Percentiles rank a stretch among this genome's conserved stretches.
Evolutionary conservation across 371 early-diverging fungal genomes (phyloP).

Genomic region (Sporodiniella umbellata): DNA sequence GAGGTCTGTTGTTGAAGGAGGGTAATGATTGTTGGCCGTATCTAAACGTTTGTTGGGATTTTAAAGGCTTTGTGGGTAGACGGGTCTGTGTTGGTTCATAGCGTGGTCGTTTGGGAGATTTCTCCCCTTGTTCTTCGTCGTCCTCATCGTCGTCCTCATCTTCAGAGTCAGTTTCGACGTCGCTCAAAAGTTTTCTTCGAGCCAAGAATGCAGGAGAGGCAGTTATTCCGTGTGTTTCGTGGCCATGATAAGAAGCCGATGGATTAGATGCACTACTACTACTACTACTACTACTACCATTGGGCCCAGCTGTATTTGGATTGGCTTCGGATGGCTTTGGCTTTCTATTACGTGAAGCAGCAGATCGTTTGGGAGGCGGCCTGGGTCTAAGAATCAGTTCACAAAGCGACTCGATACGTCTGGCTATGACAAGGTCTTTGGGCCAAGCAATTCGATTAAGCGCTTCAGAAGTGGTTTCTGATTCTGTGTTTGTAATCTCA

Average conservation of each 20-base stretch:
- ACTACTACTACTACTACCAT: neutral
- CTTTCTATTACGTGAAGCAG: slow-evolving; percentile 4
- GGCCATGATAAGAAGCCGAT: neutral
- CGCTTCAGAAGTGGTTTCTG: slow-evolving; percentile 6
- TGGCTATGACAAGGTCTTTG: slow-evolving; percentile 51
- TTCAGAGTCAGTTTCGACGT: slow-evolving; percentile 15
- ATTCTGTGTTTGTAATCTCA: slow-evolving; percentile 4
- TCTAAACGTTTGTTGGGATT: slow-evolving; percentile 17
- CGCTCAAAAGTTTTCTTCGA: slow-evolving; percentile 11
- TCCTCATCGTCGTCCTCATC: slow-evolving; percentile 13
- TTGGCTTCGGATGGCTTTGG: slow-evolving; percentile 5
- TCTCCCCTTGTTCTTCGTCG: slow-evolving; percentile 5
- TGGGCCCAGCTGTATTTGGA: neutral
- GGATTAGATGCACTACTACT: neutral
- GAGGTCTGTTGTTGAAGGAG: neutral
- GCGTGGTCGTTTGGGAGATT: slow-evolving; percentile 1
- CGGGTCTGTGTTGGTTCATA: neutral
- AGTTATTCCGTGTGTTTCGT: slow-evolving; percentile 4
- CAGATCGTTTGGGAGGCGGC: slow-evolving; percentile 21
- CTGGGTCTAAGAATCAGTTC: slow-evolving; percentile 51
- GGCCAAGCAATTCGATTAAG: slow-evolving; percentile 48
- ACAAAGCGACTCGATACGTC: slow-evolving; percentile 52
- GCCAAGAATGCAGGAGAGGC: slow-evolving; percentile 4
- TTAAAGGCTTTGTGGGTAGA: slow-evolving; percentile 15
- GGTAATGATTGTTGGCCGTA: slow-evolving; percentile 1